Evolutionary conservation across 306 rosid genomes (phyloP), one percentile per base, ranked within the genome.

Genomic region (Vicia villosa): DNA sequence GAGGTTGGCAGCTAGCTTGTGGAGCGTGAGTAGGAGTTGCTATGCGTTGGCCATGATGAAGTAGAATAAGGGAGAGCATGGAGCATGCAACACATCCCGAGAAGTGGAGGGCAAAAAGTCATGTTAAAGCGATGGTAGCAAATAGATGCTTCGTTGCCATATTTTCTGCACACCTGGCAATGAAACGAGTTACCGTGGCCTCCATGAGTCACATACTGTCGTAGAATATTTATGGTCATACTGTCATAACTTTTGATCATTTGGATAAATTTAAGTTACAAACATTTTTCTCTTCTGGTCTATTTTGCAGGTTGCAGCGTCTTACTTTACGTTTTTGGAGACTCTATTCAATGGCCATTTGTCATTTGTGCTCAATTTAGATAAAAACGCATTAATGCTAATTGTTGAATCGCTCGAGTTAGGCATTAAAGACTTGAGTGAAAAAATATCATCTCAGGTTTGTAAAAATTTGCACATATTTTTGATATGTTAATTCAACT

Each of bases 391-490:
- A 21, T 85, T 89, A 74, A 81, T 82, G 88, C 83, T 81, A 55
- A 45, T 91, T 64, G 85, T 86, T 79, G 87, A 96, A 55, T 85
- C 97, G 56, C 91, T 91, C 28, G 97, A 91, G 82, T 77, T 86
- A n/a, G 97, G 97, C 67, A 91, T 91, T 55, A 91, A 91, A 81
- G 97, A 92, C 72, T 84, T 85, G 37, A 92, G 83, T 76, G 84
- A 92, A 19, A 86, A 76, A 74, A 84, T 91, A 70, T 84, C 97
- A 61, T 84, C 97, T 15, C 91, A 89, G 97, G 97, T 91, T 66
- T 67, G 80, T 75, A 59, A 38, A 68, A 26, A 19, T 42, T 43
- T 36, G 46, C 51, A 46, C 54, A 52, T 64, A 38, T 45, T 60
- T 14, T 30, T 3, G 15, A 28, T 38, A 5, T 20, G 15, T 21